Conservation (phyloP, 1,139 yeast genomes). For the Saccharomyces hybrid region DNA sequence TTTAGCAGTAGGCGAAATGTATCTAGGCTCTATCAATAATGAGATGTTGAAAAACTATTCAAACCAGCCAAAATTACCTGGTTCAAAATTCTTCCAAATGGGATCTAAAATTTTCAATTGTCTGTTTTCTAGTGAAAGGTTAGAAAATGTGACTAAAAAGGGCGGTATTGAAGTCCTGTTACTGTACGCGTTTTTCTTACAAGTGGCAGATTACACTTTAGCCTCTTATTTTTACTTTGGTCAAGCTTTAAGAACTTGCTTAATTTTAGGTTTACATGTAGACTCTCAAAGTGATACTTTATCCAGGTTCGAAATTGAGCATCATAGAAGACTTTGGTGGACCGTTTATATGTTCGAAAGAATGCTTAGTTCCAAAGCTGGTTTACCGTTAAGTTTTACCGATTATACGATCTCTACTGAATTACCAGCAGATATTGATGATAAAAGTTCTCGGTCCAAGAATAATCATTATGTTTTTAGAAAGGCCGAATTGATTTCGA, state of each 20-base stretch:
- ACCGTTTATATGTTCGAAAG: slow-evolving; percentile 84
- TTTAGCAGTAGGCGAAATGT: slow-evolving; percentile 83
- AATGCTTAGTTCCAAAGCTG: slow-evolving; percentile 80
- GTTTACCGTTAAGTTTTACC: slow-evolving; percentile 68
- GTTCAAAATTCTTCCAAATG: slow-evolving; percentile 67
- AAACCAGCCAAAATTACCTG: slow-evolving; percentile 50
- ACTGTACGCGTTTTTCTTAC: slow-evolving; percentile 71
- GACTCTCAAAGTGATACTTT: slow-evolving; percentile 65
- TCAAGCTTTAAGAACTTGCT: slow-evolving; percentile 64
- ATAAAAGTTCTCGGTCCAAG: slow-evolving; percentile 47
- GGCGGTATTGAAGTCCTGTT: slow-evolving; percentile 79
- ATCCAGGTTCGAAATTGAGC: slow-evolving; percentile 64
- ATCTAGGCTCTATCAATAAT: slow-evolving; percentile 58
- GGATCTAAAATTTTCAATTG: slow-evolving; percentile 73
- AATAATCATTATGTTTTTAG: slow-evolving; percentile 71
- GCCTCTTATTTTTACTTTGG: slow-evolving; percentile 80
- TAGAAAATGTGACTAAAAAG: slow-evolving; percentile 67
- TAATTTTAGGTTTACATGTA: slow-evolving; percentile 76
- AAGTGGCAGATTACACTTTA: slow-evolving; percentile 78
- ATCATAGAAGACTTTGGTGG: slow-evolving; percentile 84
- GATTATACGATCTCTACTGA: slow-evolving; percentile 76
- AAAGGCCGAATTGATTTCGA: slow-evolving; percentile 69
- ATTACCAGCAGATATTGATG: slow-evolving; percentile 64
- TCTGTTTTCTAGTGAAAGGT: slow-evolving; percentile 69
- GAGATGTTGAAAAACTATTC: slow-evolving; percentile 15